Base-by-base conservation (phyloP, 2,329 filamentous ascomycete genomes). In the Aspergillus sp. region DNA sequence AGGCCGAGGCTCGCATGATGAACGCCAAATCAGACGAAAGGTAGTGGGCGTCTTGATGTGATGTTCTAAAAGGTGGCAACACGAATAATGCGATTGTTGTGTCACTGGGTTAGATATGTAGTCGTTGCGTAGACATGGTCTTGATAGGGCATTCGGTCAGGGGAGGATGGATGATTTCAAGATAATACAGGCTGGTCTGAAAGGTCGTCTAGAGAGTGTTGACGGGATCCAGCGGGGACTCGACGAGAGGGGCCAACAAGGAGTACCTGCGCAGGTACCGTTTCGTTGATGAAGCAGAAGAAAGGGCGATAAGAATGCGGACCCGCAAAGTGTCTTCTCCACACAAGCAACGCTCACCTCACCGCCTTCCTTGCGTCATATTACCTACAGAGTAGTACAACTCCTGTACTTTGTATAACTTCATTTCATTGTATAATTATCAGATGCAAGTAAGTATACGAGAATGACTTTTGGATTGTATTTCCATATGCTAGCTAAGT, bases 391-490 rank as follows among this genome's bases (percentile, higher is more conserved):
- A 22, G 22, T 22, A 22, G 22, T 22, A 22, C 3, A 22, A 22
- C 5, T 22, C 22, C 7, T 22, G 22, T 22, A 7, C 16, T 17
- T 17, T 38, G 14, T n/a, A 7, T 38, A n/a, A 38, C 35, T 38
- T n/a, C 26, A 11, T 30, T 30, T 30, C 7, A 22, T n/a, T n/a
- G n/a, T n/a, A 22, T 7, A 5, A 35, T n/a, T 35, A 35, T n/a
- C 33, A 10, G 13, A 13, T 14, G 13, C 17, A 19, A 30, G 22
- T 24, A 48, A 11, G 41, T 45, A 30, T 51, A 57, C 52, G 50
- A 57, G 53, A 60, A 53, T 51, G 51, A 58, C 53, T 53, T 55
- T 53, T 51, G 49, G 47, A 50, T 50, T 55, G 45, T 19, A 51
- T 51, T 44, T 52, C 49, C 47, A 33, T 33, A 44, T 47, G 47